Evolutionary conservation across 805 yeast genomes (phyloP).

Genomic region (Candida loeiensis): DNA sequence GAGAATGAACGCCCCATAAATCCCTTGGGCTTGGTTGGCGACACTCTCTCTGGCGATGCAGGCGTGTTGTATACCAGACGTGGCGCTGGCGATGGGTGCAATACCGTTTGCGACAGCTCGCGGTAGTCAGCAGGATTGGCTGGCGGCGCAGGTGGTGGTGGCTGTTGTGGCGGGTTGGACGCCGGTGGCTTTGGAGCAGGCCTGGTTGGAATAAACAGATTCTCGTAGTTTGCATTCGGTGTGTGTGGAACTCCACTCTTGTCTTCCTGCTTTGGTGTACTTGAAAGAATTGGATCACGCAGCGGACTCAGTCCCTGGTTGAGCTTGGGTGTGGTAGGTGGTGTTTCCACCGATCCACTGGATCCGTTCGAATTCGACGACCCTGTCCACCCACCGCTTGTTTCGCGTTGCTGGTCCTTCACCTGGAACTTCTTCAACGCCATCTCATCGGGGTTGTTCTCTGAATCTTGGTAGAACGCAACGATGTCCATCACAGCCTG

Average conservation of each 20-base stretch:
- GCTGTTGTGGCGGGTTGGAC: slow-evolving; percentile 6
- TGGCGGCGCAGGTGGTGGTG: slow-evolving; percentile 9
- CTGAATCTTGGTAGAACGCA: slow-evolving; percentile 70
- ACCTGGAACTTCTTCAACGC: slow-evolving; percentile 43
- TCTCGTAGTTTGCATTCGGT: slow-evolving; percentile 30
- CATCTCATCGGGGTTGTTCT: slow-evolving; percentile 37
- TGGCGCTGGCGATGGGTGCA: slow-evolving; percentile 3
- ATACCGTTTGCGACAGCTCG: slow-evolving; percentile 5
- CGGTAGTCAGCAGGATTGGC: not conserved
- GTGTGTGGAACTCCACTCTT: slow-evolving; percentile 18
- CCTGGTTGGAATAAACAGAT: slow-evolving; percentile 58
- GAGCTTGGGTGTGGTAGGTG: slow-evolving; percentile 28
- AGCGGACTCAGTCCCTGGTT: slow-evolving; percentile 9
- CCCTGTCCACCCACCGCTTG: not conserved
- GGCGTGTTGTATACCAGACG: slow-evolving; percentile 8
- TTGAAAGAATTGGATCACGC: slow-evolving; percentile 8
- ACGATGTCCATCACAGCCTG: slow-evolving; percentile 92
- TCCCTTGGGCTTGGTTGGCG: slow-evolving; percentile 15
- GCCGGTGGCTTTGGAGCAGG: slow-evolving; percentile 65
- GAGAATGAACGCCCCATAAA: slow-evolving; percentile 36
- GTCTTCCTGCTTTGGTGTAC: slow-evolving; percentile 30
- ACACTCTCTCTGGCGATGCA: slow-evolving; percentile 13
- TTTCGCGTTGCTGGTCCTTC: slow-evolving; percentile 11
- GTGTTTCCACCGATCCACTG: slow-evolving; percentile 24
- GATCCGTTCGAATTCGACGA: slow-evolving; percentile 15